Conservation (phyloP, 2,329 filamentous ascomycete genomes). For the Thielaviopsis euricoi region DNA sequence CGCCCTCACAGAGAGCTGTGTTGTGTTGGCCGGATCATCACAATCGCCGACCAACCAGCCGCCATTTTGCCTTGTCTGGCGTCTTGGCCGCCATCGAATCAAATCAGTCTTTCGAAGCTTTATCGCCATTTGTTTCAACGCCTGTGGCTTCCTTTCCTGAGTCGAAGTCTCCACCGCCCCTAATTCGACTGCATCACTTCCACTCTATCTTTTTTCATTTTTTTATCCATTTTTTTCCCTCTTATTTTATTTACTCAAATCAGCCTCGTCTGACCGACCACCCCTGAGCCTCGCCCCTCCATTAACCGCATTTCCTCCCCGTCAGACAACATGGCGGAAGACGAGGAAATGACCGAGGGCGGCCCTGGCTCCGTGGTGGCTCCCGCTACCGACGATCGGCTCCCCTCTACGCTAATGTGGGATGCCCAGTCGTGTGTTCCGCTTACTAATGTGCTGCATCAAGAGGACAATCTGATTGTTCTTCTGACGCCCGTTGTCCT, state of each 20-base stretch:
- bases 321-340: conserved; percentile 6
- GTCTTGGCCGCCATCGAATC: too few relatives aligned
- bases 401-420: conserved; percentile 20
- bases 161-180: background rate
- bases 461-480: conserved; percentile 37
- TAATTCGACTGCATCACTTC: too few relatives aligned
- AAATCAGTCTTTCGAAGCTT: too few relatives aligned
- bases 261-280: background rate
- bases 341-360: conserved; percentile 8
- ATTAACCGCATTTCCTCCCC: background rate
- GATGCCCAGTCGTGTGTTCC: conserved; percentile 31
- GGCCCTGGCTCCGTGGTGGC: conserved; percentile 10
- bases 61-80: too few relatives aligned
- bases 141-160: background rate
- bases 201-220: background rate
- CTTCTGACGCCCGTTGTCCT: conserved; percentile 41
- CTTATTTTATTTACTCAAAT: background rate
- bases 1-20: too few relatives aligned
- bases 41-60: too few relatives aligned
- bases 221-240: background rate
- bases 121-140: too few relatives aligned
- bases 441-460: conserved; percentile 26
- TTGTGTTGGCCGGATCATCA: too few relatives aligned
- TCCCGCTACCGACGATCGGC: conserved; percentile 10
- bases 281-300: background rate